Evolutionary conservation across 441 rosid genomes (phyloP), one percentile per base, ranked within the genome.

Genomic region (Populus hybrid): DNA sequence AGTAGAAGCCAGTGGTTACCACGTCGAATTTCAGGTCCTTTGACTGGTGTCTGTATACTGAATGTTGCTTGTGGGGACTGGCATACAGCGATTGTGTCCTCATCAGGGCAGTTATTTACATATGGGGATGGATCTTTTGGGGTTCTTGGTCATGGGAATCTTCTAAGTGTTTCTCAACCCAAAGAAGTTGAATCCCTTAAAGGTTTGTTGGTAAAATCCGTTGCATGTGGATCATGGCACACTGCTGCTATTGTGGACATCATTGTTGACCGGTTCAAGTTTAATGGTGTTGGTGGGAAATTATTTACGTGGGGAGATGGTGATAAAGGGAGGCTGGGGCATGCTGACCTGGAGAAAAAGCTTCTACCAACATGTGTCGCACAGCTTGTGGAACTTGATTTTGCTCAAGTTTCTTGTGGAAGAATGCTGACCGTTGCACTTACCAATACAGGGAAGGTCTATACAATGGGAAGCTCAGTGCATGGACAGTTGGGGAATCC

Each of bases 291-390:
- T 67, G 83, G 83, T 36, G 90, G 94, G 38, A 93, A 93, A 82
- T 65, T 93, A 71, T 91, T 87, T 83, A 91, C 97, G 24, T 93
- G 97, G 97, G 97, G 97, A 69, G 94, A 93, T 83, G 92, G 91
- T 7, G 95, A 91, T 80, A 87, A 86, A 84, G 92, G 94, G 61
- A 83, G 86, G 82, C 87, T 93, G 40, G 97, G 96, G 29, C 94
- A 93, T 77, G 69, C 64, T 0, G 90, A 87, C 45, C 74, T 78
- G 63, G 87, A 81, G 76, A 83, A 74, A 80, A 88, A 84, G 85
- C 90, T 89, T 14, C 71, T 86, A 66, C 97, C 97, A 7, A 84
- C 93, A 28, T 84, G 90, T 74, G 90, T 93, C 74, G 75, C 89
- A 0, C 84, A 79, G 75, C 90, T 93, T 1, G 80, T 82, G 71